Percentiles rank a stretch among this genome's conserved stretches.
Evolutionary conservation across 495 filamentous ascomycete species (phyloP).

Genomic region (Achaetomiella virescens): DNA sequence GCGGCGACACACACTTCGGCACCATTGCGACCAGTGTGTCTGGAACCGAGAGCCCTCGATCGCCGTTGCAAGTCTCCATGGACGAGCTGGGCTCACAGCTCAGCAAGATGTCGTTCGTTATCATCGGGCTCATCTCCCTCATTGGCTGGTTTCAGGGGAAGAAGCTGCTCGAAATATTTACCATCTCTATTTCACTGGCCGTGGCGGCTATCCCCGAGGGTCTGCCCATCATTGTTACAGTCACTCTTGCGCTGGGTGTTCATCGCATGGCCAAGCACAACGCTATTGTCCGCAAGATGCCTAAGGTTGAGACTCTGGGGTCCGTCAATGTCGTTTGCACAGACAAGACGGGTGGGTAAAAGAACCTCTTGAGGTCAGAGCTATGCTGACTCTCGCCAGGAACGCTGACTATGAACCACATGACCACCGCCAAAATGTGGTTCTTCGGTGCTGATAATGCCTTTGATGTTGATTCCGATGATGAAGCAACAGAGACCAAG

Average conservation of each 20-base stretch:
- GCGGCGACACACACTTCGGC: constrained; percentile 91
- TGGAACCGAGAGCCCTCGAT: constrained; percentile 89
- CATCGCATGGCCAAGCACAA: constrained; percentile 89
- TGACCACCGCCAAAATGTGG: constrained; percentile 98
- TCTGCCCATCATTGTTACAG: constrained; percentile 94
- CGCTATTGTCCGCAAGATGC: constrained; percentile 90
- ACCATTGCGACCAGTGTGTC: constrained; percentile 87
- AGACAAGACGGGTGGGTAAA: constrained; percentile 74
- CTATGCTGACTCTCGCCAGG: constrained; percentile 36
- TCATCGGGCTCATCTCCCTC: constrained; percentile 87
- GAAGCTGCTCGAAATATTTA: constrained; percentile 89
- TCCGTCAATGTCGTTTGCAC: constrained; percentile 98
- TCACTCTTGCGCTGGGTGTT: constrained; percentile 89
- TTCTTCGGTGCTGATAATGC: constrained; percentile 67
- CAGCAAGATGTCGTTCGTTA: constrained; percentile 90
- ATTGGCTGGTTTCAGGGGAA: constrained; percentile 85
- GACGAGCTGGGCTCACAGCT: constrained; percentile 89
- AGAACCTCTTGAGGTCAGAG: neutral
- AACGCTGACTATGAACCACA: constrained; percentile 93
- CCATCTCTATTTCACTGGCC: constrained; percentile 92
- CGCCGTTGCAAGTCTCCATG: constrained; percentile 94
- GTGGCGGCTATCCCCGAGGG: constrained; percentile 97
- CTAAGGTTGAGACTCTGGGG: constrained; percentile 95
- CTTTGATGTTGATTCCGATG: constrained; percentile 67
- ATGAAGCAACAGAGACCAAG: constrained; percentile 51